Base-by-base conservation (phyloP, 768 basidiomycete genomes). In the Termitomyces sp. region DNA sequence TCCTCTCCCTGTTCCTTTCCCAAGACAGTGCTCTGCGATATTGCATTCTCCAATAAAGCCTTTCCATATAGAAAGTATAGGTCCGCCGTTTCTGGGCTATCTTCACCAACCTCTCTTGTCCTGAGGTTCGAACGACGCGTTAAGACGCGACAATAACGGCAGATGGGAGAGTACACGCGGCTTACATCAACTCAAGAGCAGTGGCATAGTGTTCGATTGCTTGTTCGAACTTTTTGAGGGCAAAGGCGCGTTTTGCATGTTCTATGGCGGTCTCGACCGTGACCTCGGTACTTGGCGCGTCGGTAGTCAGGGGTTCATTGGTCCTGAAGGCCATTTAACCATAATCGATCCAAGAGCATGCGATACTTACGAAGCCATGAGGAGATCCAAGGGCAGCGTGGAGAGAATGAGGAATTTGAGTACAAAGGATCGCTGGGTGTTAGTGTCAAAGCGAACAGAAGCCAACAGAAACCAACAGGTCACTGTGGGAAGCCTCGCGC, bases 41-140 rank as follows among this genome's bases (percentile, higher is more conserved):
- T 91, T 6, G 95, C 96, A 67, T 96, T 93, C 75, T 95, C 94
- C 57, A 97, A 80, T 44, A 98, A 74, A 4, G 97, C 94, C 71
- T 90, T 94, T 15, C 97, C 97, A 68, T 98, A 99, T 4, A 83
- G 79, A 59, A 96, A 88, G 61, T 98, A 91, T 22, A 96, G 70
- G 67, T 98, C 93, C 8, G 94, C 96, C 55, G 82, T 87, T 67
- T 91, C 87, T 0, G 89, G 87, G 24, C 89, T 84, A 67, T 93
- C 81, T 51, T 98, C 95, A 39, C 86, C 91, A 59, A 86, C 76
- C 65, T 85, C 78, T 67, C 83, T 75, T 27, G 91, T 90, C 62
- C 93, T 95, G 61, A 54, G 59, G 33, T 37, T 53, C 55, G n/a
- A 39, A 50, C 16, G 24, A 64, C 64, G 68, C 66, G 59, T 66